Evolutionary conservation across 495 filamentous ascomycete genomes (phyloP), one percentile per base, ranked within the genome.

Genomic region (Podospora didyma): DNA sequence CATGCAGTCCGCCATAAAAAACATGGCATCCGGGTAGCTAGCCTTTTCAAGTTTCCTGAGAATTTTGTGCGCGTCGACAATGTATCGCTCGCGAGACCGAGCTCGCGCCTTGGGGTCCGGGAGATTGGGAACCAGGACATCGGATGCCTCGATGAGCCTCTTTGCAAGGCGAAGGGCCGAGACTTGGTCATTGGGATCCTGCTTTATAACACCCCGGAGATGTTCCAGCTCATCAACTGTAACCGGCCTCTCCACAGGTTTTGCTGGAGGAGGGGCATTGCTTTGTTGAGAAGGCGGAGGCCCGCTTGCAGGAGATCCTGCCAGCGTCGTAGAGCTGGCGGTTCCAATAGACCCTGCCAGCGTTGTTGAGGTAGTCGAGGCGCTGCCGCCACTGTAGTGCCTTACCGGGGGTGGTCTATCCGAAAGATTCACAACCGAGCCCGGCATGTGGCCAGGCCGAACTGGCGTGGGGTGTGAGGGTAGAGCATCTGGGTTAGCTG

Each of bases 1-100:
- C 50, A 92, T 85, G 69, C 87, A 91, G 69, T 97, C 93, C 11
- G 92, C 94, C 28, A 96, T 73, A 66, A 89, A 96, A 74, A 98
- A 98, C 79, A 93, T 93, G 22, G 94, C 94, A 11, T 96, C 93
- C 0, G 87, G 69, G 62, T 89, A 79, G 65, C 72, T 71, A 28
- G 71, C 73, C 37, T 78, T 79, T 9, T 83, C 86, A 16, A 96
- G 82, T 70, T 92, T 96, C 73, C 96, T 95, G 46, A 97, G 72
- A 41, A 91, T 86, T 70, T 96, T 97, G 66, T 93, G 81, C 5
- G 91, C 90, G 67, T 97, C 94, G 59, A 86, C 73, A 6, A 89
- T 75, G 66, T 90, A 97, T 57, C 86, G 87, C 69, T 97, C 92
- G 47, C 89, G 86, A 31, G 86, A 87, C 61, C 87, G 91, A 53